Evolutionary conservation across 176 grass and related monocot genomes (phyloP).

Genomic region (Ensete glaucum): DNA sequence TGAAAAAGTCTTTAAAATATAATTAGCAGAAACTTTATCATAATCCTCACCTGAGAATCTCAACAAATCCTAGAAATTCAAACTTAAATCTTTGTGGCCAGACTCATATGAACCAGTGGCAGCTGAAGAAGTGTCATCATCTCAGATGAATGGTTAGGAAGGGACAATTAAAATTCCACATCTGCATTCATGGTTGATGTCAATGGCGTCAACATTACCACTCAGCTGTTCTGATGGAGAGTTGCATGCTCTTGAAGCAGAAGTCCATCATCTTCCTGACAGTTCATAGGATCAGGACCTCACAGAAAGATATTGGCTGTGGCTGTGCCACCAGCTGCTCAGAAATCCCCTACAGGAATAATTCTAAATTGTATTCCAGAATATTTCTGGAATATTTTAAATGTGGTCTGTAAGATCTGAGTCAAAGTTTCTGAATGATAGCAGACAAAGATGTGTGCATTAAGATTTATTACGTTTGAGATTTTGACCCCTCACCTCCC

Average conservation of each 20-base stretch:
- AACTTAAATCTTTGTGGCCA: too few species aligned
- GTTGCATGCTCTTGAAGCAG: neutral
- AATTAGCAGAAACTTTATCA: too few species aligned
- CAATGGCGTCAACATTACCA: neutral
- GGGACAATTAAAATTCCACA: neutral
- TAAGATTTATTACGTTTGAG: neutral
- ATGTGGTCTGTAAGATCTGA: too few species aligned
- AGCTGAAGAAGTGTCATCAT: neutral
- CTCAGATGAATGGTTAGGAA: neutral
- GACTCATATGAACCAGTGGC: neutral
- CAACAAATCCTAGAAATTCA: too few species aligned
- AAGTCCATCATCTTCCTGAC: neutral
- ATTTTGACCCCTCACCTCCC: neutral
- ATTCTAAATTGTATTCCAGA: too few species aligned
- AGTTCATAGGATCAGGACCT: neutral
- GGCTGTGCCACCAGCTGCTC: neutral
- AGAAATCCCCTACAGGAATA: neutral
- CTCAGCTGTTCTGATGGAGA: neutral
- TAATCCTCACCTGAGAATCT: too few species aligned
- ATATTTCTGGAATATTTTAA: too few species aligned
- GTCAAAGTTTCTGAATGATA: too few species aligned
- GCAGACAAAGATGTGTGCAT: too few species aligned
- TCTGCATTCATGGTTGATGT: neutral
- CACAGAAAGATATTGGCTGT: neutral
- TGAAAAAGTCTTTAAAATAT: too few species aligned